Evolutionary conservation across 257 asterid species (phyloP), one percentile per base, ranked within the genome.

Genomic region (Lavandula angustifolia): DNA sequence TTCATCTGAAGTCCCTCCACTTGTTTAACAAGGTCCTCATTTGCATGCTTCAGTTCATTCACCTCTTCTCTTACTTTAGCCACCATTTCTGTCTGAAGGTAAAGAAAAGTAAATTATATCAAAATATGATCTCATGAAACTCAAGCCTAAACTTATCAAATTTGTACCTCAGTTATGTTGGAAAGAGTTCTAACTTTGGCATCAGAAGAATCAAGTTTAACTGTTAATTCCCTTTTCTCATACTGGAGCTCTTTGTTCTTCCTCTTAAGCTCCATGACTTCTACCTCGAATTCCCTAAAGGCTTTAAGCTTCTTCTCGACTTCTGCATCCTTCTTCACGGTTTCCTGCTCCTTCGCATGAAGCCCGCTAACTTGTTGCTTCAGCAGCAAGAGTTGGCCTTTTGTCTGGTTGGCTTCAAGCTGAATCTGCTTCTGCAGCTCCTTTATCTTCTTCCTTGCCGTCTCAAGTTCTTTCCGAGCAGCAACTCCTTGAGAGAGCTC

Each of bases 1-100:
- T 90, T 94, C 92, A 87, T 86, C 69, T 94, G 99, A 68, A 94
- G 97, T 29, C 96, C 96, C 79, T 94, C 99, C 12, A 94, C 97
- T 78, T 90, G 99, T 74, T 86, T 94, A 14, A 76, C 78, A 3
- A 94, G 95, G 73, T 90, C 97, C 63, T 90, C 99, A 17, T 90
- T 94, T 33, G 86, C 68, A 56, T 85, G 96, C 43, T 87, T 80
- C 72, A 94, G 55, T 40, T 74, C 80, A 55, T 77, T 76, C 7
- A 81, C 86, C 71, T 92, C 99, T 71, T 87, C 96, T 74, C 94
- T 79, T 14, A 83, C 89, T 56, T 81, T 79, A 1, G 94, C 91
- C 13, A 84, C 97, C 95, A 85, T 81, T 68, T 89, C 99, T 52
- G 77, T 84, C 99, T 92, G 86, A 67, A 78, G 38, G 10, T 67